Evolutionary conservation across 2,329 filamentous ascomycete genomes (phyloP).

Genomic region (Pseudogymnoascus sp.): DNA sequence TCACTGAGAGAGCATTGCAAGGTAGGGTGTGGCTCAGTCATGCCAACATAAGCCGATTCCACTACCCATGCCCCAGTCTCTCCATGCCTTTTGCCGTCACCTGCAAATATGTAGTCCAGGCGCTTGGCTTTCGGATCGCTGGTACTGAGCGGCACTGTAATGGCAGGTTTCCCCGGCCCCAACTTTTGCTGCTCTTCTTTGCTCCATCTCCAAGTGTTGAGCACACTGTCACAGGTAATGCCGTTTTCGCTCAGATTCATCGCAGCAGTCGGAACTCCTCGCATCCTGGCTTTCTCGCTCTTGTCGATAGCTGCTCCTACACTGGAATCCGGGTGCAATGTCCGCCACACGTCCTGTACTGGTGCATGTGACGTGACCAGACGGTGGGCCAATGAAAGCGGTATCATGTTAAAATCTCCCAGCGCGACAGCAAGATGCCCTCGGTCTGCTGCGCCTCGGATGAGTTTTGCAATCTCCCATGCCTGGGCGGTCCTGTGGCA

Average conservation of each 20-base stretch:
- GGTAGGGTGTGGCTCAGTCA: constrained; percentile 72
- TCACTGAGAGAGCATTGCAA: constrained; percentile 84
- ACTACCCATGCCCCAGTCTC: constrained; percentile 54
- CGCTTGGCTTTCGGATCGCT: constrained; percentile 72
- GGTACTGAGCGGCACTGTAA: constrained; percentile 55
- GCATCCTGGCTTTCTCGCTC: constrained; percentile 56
- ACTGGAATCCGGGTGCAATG: constrained; percentile 75
- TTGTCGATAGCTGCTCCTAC: constrained; percentile 63
- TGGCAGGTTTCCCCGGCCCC: constrained; percentile 51
- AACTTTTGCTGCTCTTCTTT: constrained; percentile 61
- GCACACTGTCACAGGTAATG: constrained; percentile 73
- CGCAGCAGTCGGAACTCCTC: constrained; percentile 64
- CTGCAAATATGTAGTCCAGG: constrained; percentile 89
- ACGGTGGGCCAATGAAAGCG: constrained; percentile 72
- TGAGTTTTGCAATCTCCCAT: constrained; percentile 88
- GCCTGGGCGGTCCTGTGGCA: constrained; percentile 87
- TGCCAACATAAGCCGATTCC: constrained; percentile 61
- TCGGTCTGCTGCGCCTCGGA: constrained; percentile 69
- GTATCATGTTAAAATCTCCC: constrained; percentile 97
- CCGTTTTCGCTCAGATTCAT: constrained; percentile 77
- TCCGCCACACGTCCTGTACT: constrained; percentile 76
- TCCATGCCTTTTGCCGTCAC: constrained; percentile 37
- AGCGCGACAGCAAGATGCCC: constrained; percentile 78
- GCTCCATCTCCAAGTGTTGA: constrained; percentile 92
- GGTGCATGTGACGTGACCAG: constrained; percentile 72